Base-by-base conservation (phyloP, 1,284 basidiomycete species). In the Hymenochaete sp. region DNA sequence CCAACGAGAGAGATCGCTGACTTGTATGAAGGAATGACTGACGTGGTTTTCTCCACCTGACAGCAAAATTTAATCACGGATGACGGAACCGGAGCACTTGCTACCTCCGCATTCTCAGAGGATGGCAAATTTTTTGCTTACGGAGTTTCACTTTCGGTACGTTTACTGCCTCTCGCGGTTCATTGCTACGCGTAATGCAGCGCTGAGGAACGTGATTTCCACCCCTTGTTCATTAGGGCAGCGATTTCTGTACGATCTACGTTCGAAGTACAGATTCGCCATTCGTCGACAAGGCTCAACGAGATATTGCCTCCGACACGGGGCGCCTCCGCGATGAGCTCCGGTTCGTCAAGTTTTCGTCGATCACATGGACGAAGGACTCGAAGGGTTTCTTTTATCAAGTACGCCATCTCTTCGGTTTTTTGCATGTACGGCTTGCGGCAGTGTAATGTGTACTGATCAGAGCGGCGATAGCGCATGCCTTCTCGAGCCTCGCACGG, bases 361-460 rank as follows among this genome's bases (percentile, higher is more conserved):
- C 63, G 8, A 71, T 88, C 41, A 66, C 67, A 25, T 90, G 87
- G 87, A 77, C 79, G 6, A 73, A 77, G 46, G 84, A 89, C 59
- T 80, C 76, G 46, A 79, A 77, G 52, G 85, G 86, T 1, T 88
- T 90, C 61, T 86, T 88, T 64, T 90, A 90, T 60, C 83, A 87
- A 67, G 82, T 82, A 52, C 36, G 57, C 51, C 8, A 13, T 32
- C 32, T 43, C 33, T 21, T 43, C 22, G 21, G 19, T 53, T 28
- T 18, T 44, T n/a, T n/a, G n/a, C n/a, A n/a, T n/a, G n/a, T n/a
- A n/a, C n/a, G n/a, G n/a, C n/a, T n/a, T n/a, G n/a, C n/a, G n/a
- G n/a, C n/a, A n/a, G n/a, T 19, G 14, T 18, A 22, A 14, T 22
- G n/a, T 22, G 10, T 24, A 14, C 43, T 10, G 14, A 22, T 42